Percentiles rank a stretch among this genome's conserved stretches.
These are phyloP conservation scores for Acacia pycnantha DNA, from an alignment of 331 rosid genomes.

Conservation along the genomic window DNA sequence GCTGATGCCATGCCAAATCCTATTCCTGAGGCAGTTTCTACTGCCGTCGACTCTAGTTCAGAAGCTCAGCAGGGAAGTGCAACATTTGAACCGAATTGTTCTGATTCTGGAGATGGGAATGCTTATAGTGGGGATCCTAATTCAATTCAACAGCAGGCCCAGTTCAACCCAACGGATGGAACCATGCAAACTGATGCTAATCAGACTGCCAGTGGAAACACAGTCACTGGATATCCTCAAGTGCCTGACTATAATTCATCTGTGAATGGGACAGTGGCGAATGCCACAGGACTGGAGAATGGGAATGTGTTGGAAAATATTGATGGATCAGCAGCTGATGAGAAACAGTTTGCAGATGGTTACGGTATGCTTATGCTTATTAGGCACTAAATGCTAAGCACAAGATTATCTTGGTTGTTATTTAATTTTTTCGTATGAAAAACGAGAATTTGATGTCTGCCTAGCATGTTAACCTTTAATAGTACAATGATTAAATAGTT, in stretches of 20 bases:
- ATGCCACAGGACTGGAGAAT: constrained; percentile 47
- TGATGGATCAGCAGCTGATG: constrained; percentile 47
- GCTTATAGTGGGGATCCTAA: constrained; percentile 44
- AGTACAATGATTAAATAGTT: neutral
- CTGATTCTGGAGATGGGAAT: constrained; percentile 48
- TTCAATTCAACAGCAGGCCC: constrained; percentile 52
- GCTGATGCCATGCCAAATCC: constrained; percentile 43
- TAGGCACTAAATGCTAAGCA: neutral
- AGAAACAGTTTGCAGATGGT: constrained; percentile 65
- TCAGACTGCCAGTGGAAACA: constrained; percentile 37
- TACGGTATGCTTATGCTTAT: constrained; percentile 48
- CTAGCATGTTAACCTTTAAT: neutral
- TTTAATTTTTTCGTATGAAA: neutral
- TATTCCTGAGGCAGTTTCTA: constrained; percentile 37
- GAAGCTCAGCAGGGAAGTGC: constrained; percentile 44
- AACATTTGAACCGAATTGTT: constrained; percentile 30
- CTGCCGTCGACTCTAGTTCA: constrained; percentile 35
- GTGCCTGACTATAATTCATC: constrained; percentile 49
- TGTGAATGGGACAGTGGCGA: constrained; percentile 42
- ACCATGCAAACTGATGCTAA: constrained; percentile 38
- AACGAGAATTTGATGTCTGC: neutral
- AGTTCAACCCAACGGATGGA: constrained; percentile 39
- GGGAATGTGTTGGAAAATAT: constrained; percentile 53
- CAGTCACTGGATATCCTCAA: constrained; percentile 34
- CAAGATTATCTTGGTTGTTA: neutral